phyloP scores from a whole-genome alignment of 2,329 filamentous ascomycete species.

The Myriosclerotinia duriaeana region DNA sequence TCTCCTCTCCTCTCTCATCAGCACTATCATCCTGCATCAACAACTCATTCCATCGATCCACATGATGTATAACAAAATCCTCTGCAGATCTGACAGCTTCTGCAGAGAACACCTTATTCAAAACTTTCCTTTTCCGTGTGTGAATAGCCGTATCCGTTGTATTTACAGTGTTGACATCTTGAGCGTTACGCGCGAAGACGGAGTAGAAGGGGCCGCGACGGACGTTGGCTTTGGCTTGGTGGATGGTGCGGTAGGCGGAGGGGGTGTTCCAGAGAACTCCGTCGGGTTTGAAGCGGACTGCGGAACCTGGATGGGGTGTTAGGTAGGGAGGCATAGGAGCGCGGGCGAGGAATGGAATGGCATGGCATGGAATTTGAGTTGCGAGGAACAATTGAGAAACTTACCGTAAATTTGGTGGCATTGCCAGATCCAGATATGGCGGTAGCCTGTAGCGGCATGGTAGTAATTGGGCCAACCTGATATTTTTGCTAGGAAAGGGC shows the following conservation, averaged over 20 bases:
- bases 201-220: neutral
- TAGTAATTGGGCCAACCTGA: slow-evolving; percentile 36
- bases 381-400: too few species aligned
- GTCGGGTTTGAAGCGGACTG: neutral
- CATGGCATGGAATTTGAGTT: too few species aligned
- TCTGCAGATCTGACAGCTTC: neutral
- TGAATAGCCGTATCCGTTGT: neutral
- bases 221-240: neutral
- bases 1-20: too few species aligned
- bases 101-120: neutral
- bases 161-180: neutral
- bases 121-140: neutral
- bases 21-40: neutral
- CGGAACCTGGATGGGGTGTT: neutral
- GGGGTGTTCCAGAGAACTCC: neutral
- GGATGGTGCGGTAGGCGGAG: neutral
- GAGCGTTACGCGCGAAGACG: neutral
- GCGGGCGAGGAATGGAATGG: too few species aligned
- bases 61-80: neutral
- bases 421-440: slow-evolving; percentile 39
- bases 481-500: slow-evolving; percentile 39
- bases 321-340: too few species aligned
- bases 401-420: slow-evolving; percentile 41
- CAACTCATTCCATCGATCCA: slow-evolving; percentile 9
- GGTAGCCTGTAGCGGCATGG: slow-evolving; percentile 40